Evolutionary conservation across 2,329 filamentous ascomycete genomes (phyloP).

Genomic region (Epichloe gansuensis): DNA sequence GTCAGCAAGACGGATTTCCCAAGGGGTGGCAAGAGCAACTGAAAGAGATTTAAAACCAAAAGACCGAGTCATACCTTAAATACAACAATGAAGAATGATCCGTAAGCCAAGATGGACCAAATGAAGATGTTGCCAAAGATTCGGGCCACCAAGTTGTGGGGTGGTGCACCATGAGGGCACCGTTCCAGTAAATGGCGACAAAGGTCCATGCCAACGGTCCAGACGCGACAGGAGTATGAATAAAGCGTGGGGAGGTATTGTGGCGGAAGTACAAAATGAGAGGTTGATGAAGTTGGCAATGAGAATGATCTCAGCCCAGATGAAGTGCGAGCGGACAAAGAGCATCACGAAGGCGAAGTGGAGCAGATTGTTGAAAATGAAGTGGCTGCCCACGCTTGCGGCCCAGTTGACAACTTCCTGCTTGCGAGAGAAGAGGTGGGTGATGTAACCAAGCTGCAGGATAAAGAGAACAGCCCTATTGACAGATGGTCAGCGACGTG

Average conservation of each 20-base stretch:
- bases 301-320: slow-evolving; percentile 63
- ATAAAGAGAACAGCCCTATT: slow-evolving; percentile 59
- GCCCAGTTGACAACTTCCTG: slow-evolving; percentile 52
- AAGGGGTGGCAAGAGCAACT: not conserved
- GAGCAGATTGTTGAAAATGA: slow-evolving; percentile 75
- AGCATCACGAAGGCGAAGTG: slow-evolving; percentile 74
- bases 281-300: slow-evolving; percentile 77
- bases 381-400: slow-evolving; percentile 69
- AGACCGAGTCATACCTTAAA: slow-evolving; percentile 47
- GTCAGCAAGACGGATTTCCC: not conserved
- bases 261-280: slow-evolving; percentile 71
- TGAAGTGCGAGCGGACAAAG: slow-evolving; percentile 65
- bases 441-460: slow-evolving; percentile 64
- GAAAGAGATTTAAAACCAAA: not conserved
- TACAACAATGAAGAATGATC: slow-evolving; percentile 59
- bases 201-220: slow-evolving; percentile 77
- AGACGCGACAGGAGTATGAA: slow-evolving; percentile 64
- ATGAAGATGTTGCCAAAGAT: slow-evolving; percentile 81
- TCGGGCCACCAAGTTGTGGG: slow-evolving; percentile 52
- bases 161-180: slow-evolving; percentile 67
- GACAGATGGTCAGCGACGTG: not conserved
- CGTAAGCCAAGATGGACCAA: slow-evolving; percentile 70
- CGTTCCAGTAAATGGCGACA: slow-evolving; percentile 79
- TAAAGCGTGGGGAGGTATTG: slow-evolving; percentile 55
- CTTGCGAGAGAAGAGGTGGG: slow-evolving; percentile 61